Base-by-base conservation (phyloP, 345 rosid species). In the Brassica juncea region DNA sequence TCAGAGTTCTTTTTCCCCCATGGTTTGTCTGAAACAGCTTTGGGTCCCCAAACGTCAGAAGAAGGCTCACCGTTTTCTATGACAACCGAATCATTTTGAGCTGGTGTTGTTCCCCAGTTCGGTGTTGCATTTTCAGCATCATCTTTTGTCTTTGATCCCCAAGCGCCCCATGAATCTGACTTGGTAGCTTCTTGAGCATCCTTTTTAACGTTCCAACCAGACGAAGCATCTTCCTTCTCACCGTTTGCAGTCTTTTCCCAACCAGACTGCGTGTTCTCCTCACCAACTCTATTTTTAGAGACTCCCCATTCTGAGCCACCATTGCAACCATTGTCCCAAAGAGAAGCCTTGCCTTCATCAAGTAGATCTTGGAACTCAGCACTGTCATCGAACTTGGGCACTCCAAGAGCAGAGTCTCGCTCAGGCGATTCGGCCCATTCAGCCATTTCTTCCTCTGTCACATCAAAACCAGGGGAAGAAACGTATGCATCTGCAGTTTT, bases 391-490 rank as follows among this genome's bases (percentile, higher is more conserved):
- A 95, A 93, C 63, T 59, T 61, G 19, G 85, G 91, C 83, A 86
- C 87, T 31, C 83, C 94, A 58, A 76, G 70, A 83, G 82, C 84
- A 63, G 81, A n/a, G 71, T 82, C 81, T 35, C 81, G 88, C 74
- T 88, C 97, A 0, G 98, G 99, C 5, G 99, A 93, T 65, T 81
- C 83, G 69, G 78, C 85, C 89, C 93, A 90, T 32, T 88, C 98
- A 35, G 78, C 90, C 73, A 74, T 59, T 5, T 82, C 91, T 35
- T 86, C 86, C 35, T 87, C 92, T 19, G 80, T 72, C 62, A 86
- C 86, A 59, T 94, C 99, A 10, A 70, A 83, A 5, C 99, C 99
- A 25, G 91, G 88, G 77, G 94, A 94, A 67, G 84, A 92, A 70
- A 92, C 81, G 68, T 66, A 57, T 65, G 81, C 87, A 71, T 42